phyloP scores from a whole-genome alignment of 2,329 filamentous ascomycete species.

The Rutstroemia sydowiana region DNA sequence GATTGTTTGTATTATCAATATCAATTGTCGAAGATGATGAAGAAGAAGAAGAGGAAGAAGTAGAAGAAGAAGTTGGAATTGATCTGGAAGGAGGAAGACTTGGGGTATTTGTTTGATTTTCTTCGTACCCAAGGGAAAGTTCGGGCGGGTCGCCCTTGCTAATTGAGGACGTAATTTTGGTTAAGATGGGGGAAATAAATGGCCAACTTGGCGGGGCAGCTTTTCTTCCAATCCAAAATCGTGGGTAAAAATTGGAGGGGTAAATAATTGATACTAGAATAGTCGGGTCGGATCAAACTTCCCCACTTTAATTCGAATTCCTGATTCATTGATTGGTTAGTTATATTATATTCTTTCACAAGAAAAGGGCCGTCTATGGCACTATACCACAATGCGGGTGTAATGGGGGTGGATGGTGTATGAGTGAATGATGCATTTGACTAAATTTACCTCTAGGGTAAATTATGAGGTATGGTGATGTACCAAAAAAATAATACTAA shows the following conservation, averaged over 20 bases:
- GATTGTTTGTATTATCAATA: neutral
- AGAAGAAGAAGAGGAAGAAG: conserved; percentile 7
- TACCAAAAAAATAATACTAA: too few species aligned
- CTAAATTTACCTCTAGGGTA: too few species aligned
- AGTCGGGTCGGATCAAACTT: neutral
- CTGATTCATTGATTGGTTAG: neutral
- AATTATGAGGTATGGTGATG: too few species aligned
- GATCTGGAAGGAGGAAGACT: neutral
- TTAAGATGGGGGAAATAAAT: conserved; percentile 6
- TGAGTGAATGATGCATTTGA: too few species aligned
- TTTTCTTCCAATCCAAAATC: neutral
- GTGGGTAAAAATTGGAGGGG: conserved; percentile 1
- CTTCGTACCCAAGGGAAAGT: neutral
- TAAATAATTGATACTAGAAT: neutral
- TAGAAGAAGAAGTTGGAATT: conserved; percentile 6
- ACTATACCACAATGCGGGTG: neutral
- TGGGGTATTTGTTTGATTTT: neutral
- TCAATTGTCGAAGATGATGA: neutral
- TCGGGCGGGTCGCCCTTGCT: conserved; percentile 10
- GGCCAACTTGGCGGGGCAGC: conserved; percentile 10
- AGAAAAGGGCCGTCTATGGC: neutral
- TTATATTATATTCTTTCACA: neutral
- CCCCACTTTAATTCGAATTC: neutral
- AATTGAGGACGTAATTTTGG: conserved; percentile 13
- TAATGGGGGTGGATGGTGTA: too few species aligned